A percentile compares a stretch with the other conserved stretches of the same genome.
Evolutionary conservation across 1,284 basidiomycete genomes (phyloP).

Genomic region (Phellopilus nigrolimitatus): DNA sequence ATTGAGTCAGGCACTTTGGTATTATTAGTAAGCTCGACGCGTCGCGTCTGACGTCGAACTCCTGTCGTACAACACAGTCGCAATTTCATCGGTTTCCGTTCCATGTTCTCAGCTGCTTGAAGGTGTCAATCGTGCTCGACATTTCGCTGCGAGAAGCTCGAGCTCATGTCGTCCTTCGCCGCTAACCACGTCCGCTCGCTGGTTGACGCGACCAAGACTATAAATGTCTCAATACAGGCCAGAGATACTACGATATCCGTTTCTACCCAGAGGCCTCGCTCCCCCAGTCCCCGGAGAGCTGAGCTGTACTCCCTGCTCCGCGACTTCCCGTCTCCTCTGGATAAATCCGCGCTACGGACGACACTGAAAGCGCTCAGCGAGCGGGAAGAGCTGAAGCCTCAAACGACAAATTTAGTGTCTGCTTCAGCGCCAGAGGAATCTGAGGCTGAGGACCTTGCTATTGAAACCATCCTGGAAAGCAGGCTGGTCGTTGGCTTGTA

Average conservation of each 20-base stretch:
- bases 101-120: no score
- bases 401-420: no score
- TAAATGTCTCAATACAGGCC: no score
- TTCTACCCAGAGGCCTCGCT: background rate
- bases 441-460: slow-evolving; percentile 1
- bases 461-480: slow-evolving; percentile 3
- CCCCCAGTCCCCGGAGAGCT: background rate
- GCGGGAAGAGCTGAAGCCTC: background rate
- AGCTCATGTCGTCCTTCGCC: slow-evolving; percentile 19
- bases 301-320: slow-evolving; percentile 1
- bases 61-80: no score
- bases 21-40: no score
- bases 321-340: slow-evolving; percentile 9
- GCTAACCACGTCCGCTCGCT: slow-evolving; percentile 15
- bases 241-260: no score
- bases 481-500: slow-evolving; percentile 52
- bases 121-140: no score
- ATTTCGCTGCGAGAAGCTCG: no score
- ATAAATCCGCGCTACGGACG: background rate
- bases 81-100: no score
- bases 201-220: background rate
- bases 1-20: no score
- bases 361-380: slow-evolving; percentile 4
- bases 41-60: no score
- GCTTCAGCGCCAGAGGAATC: background rate